Base-by-base conservation (phyloP, 2,329 filamentous ascomycete species). In the Aspergillus luchuensis region DNA sequence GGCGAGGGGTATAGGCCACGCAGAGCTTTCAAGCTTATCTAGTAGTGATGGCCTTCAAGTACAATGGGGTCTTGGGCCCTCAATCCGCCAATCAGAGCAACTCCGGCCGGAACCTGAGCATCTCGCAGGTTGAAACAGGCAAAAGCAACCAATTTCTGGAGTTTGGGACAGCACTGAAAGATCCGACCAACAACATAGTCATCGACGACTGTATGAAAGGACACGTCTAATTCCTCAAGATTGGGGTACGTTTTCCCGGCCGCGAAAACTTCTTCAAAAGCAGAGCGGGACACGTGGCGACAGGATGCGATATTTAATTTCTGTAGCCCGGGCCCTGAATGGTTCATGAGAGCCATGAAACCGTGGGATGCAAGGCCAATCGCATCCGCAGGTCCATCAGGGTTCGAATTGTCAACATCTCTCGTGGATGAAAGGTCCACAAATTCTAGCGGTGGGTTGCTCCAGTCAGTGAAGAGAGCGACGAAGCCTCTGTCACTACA, bases 301-400 rank as follows among this genome's bases (percentile, higher is more conserved):
- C 92, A 96, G 0, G 89, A 91, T 13, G 91, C 86, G n/a, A 97
- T 81, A 70, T 96, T 91, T 36, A 98, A 80, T 43, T 84, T 80
- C 61, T 83, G 82, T 2, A 98, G 76, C 10, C 78, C 81, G 1
- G 78, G 72, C 4, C 91, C 91, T 0, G 92, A 97, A 72, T 97
- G 94, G 0, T 80, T 78, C 91, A 97, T 97, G 47, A 97, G 78
- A 0, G 91, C 91, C 65, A 84, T 80, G 78, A 98, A 94, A 0
- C 90, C 92, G 5, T 84, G 77, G 0, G 87, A 89, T 56, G 89
- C 91, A 33, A 97, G 82, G 1, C 93, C 94, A 48, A 94, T 78
- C 7, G 84, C 76, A 23, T 84, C 82, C 58, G 87, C 79, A 0
- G 85, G 83, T 4, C 87, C 85, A 21, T 88, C 84, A 0, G 91